Base-by-base conservation (phyloP, 1,139 yeast genomes). In the Nakaseomyces sp. region DNA sequence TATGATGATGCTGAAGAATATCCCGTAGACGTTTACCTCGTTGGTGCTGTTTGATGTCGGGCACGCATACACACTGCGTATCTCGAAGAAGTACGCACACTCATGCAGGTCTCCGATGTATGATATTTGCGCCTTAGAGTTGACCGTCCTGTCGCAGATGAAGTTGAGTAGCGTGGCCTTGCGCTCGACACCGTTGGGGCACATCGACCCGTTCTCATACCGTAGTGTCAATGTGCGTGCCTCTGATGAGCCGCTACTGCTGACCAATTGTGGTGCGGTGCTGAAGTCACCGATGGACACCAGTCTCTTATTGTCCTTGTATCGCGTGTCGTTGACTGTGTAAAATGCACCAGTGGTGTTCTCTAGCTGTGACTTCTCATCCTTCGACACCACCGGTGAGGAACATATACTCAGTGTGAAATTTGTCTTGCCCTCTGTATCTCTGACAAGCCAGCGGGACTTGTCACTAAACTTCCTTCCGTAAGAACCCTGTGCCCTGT, bases 1-100 rank as follows among this genome's bases (percentile, higher is more conserved):
- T 18, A 57, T 47, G 20, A 66, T 53, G 20, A 61, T 63, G 19
- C 58, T 56, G 32, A 57, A 44, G 46, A 61, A 61, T 20, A 62
- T 62, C 26, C 64, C 64, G 20, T 57, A 44, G n/a, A 58, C 63
- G 49, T 57, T 60, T 29, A 59, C 52, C 40, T 58, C 64, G 43
- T 67, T 65, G 18, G 45, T 52, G 46, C 68, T 64, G 47, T 81
- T 77, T 9, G 86, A 80, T 0, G 89, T 81, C 0, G 95, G 88
- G 63, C 96, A 88, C 0, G 95, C 96, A 61, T 82, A 85, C 42
- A 85, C 80, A 4, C 95, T 84, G 52, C 88, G 68, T 22, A 86
- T 87, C 60, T 88, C 96, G 61, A 88, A 88, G 57, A 82, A 76
- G 63, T 83, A 88, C 31, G 83, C 76, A 63, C 96, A 88, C 48